Conservation (phyloP, 345 rosid genomes). For the Schrenkiella parvula region DNA sequence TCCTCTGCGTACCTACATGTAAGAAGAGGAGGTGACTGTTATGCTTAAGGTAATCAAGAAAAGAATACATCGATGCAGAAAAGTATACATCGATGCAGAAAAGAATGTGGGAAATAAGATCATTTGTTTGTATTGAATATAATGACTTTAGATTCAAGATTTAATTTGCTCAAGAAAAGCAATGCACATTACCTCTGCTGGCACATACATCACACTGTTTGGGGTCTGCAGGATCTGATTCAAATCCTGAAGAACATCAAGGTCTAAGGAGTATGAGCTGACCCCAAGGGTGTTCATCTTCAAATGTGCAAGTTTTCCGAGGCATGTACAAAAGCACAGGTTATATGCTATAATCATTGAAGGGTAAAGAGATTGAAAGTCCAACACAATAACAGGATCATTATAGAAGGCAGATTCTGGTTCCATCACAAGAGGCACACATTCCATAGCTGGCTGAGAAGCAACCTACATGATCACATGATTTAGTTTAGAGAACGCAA, state of each 20-base stretch:
- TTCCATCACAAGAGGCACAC: constrained; percentile 97
- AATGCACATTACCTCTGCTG: constrained; percentile 60
- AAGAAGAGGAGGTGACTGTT: background rate
- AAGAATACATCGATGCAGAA: background rate
- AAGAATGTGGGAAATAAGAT: constrained; percentile 6
- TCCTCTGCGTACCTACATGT: constrained; percentile 66
- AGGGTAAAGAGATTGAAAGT: constrained; percentile 97
- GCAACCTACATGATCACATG: constrained; percentile 60
- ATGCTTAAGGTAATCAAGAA: constrained; percentile 13
- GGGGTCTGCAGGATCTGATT: constrained; percentile 67
- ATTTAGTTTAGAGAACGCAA: background rate
- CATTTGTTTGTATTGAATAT: constrained; percentile 5
- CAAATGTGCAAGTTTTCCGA: constrained; percentile 69
- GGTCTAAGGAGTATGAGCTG: constrained; percentile 62
- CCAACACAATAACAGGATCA: constrained; percentile 94
- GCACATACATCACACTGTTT: constrained; percentile 74
- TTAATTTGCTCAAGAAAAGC: background rate
- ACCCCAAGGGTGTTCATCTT: constrained; percentile 77
- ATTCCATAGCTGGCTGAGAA: constrained; percentile 99
- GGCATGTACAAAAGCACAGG: constrained; percentile 91
- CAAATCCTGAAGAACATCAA: constrained; percentile 45
- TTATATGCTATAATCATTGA: constrained; percentile 96
- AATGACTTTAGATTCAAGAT: background rate
- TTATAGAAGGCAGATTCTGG: constrained; percentile 92
- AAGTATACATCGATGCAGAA: constrained; percentile 4